phyloP scores from a whole-genome alignment of 2,329 filamentous ascomycete species.

The Arachnopeziza araneosa region DNA sequence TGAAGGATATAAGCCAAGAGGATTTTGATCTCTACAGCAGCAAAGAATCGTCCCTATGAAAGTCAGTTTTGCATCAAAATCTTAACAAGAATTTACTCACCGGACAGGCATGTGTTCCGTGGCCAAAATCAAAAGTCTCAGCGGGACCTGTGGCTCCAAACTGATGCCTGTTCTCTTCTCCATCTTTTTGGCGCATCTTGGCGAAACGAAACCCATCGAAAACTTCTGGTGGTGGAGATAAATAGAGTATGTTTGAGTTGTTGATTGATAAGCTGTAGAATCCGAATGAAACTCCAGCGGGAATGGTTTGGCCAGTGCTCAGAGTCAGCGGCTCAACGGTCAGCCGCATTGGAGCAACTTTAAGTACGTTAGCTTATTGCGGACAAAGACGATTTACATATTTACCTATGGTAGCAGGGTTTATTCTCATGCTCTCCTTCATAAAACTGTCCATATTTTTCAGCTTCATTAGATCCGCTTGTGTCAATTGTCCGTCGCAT shows the following conservation, averaged over 20 bases:
- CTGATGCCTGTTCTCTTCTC: constrained; percentile 28
- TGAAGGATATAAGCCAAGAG: constrained; percentile 29
- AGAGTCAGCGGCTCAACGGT: constrained; percentile 17
- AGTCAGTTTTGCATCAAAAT: background rate
- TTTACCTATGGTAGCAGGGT: constrained; percentile 25
- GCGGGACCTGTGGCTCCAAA: constrained; percentile 32
- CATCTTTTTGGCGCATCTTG: constrained; percentile 15
- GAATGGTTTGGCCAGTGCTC: constrained; percentile 29
- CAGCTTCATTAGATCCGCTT: background rate
- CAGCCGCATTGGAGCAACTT: background rate
- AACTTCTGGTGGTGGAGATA: background rate
- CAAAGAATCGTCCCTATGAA: constrained; percentile 34
- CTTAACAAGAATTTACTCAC: background rate
- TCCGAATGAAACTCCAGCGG: background rate
- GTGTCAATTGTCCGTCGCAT: background rate
- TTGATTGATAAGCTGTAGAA: constrained; percentile 1
- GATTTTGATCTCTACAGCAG: constrained; percentile 35
- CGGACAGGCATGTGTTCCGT: constrained; percentile 39
- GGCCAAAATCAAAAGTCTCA: constrained; percentile 33
- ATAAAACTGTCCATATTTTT: background rate
- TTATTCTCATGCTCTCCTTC: background rate
- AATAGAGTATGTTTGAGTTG: constrained; percentile 21
- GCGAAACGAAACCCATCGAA: constrained; percentile 17
- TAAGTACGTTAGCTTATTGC: background rate
- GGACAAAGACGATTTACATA: background rate